Evolutionary conservation across 2,329 filamentous ascomycete species (phyloP).

Genomic region (Xylaria polymorpha): DNA sequence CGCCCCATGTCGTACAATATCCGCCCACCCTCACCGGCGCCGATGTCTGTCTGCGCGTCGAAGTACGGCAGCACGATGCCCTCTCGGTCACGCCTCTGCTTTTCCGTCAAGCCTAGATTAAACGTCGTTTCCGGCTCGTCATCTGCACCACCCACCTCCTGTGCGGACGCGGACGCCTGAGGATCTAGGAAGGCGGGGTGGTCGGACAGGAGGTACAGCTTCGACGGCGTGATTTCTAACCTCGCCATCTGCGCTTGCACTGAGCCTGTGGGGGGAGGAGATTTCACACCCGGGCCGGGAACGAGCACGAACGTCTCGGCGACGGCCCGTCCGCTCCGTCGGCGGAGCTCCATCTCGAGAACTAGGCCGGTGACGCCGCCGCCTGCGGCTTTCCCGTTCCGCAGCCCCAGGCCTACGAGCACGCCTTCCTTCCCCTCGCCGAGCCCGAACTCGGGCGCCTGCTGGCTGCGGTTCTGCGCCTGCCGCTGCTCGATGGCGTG

Average conservation of each 20-base stretch:
- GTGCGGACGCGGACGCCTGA: slow-evolving; percentile 31
- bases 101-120: slow-evolving; percentile 86
- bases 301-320: slow-evolving; percentile 71
- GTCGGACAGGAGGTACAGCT: slow-evolving; percentile 75
- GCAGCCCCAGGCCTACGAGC: slow-evolving; percentile 70
- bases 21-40: slow-evolving; percentile 84
- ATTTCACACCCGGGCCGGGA: slow-evolving; percentile 45
- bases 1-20: slow-evolving; percentile 97
- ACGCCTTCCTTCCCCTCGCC: slow-evolving; percentile 82
- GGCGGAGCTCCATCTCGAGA: slow-evolving; percentile 85
- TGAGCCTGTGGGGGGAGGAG: slow-evolving; percentile 27
- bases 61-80: slow-evolving; percentile 95
- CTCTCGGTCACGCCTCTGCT: slow-evolving; percentile 87
- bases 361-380: slow-evolving; percentile 67
- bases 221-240: slow-evolving; percentile 46
- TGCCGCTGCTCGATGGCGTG: slow-evolving; percentile 80
- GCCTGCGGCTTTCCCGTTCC: slow-evolving; percentile 48
- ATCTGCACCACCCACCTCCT: slow-evolving; percentile 49
- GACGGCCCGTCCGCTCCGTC: slow-evolving; percentile 83
- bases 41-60: slow-evolving; percentile 87
- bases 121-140: slow-evolving; percentile 80
- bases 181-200: slow-evolving; percentile 74
- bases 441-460: slow-evolving; percentile 82
- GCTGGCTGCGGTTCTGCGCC: slow-evolving; percentile 80
- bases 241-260: slow-evolving; percentile 34